Percentiles rank a stretch among this genome's conserved stretches.
phyloP scores from a whole-genome alignment of 306 rosid species.

The Rosa lucieae region DNA sequence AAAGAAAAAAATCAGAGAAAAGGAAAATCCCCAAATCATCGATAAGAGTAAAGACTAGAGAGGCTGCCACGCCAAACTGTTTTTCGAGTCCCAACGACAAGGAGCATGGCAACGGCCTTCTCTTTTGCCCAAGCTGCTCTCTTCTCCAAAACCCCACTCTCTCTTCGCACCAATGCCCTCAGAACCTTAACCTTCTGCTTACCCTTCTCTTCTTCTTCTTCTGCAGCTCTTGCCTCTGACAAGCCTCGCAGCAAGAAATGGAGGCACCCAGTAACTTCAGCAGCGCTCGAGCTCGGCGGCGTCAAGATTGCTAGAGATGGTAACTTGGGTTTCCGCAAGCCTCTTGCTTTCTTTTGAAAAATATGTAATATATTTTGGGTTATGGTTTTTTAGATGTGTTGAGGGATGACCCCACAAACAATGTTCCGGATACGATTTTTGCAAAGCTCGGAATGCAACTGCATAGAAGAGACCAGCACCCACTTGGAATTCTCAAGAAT shows the following conservation, averaged over 20 bases:
- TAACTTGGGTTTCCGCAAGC: slow-evolving; percentile 19
- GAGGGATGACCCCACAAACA: slow-evolving; percentile 89
- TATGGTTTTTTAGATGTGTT: slow-evolving; percentile 54
- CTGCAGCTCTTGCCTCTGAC: slow-evolving; percentile 30
- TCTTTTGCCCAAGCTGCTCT: slow-evolving; percentile 44
- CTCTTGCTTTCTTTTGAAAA: too few species aligned
- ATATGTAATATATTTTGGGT: too few species aligned
- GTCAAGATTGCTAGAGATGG: slow-evolving; percentile 70
- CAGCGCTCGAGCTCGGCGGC: slow-evolving; percentile 64
- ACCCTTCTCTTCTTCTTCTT: slow-evolving; percentile 51
- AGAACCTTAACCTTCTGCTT: slow-evolving; percentile 38
- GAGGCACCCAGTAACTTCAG: slow-evolving; percentile 59
- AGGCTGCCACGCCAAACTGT: slow-evolving; percentile 2
- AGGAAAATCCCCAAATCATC: neutral
- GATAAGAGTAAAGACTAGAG: too few species aligned
- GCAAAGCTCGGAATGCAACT: slow-evolving; percentile 91
- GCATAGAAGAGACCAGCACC: slow-evolving; percentile 85
- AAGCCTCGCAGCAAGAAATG: slow-evolving; percentile 58
- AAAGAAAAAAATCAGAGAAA: too few species aligned
- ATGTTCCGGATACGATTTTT: slow-evolving; percentile 80
- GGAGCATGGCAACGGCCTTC: slow-evolving; percentile 37
- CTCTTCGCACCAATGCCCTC: slow-evolving; percentile 36
- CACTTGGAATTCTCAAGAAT: slow-evolving; percentile 84
- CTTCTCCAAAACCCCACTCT: slow-evolving; percentile 40
- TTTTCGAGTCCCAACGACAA: neutral